Conservation (phyloP, 768 basidiomycete species). For the Crucibulum laeve region DNA sequence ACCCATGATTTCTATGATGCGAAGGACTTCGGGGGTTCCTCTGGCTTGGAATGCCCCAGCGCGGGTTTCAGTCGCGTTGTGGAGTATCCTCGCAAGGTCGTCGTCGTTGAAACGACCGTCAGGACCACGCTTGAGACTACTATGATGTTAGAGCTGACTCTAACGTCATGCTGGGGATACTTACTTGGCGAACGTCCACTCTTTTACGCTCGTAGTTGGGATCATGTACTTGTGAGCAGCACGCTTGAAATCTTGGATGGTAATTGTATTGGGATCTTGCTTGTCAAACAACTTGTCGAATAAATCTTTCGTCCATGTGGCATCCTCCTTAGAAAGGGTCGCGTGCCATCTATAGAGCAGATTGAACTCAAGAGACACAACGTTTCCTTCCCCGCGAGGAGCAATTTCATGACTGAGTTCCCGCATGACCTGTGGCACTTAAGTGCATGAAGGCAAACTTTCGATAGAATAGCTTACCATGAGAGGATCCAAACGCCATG, state of each 20-base stretch:
- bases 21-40: conserved; percentile 63
- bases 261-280: conserved; percentile 33
- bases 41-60: conserved; percentile 67
- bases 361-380: conserved; percentile 75
- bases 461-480: conserved; percentile 30
- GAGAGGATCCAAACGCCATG: conserved; percentile 70
- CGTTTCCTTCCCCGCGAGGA: conserved; percentile 71
- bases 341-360: conserved; percentile 65
- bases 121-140: conserved; percentile 43
- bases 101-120: conserved; percentile 58
- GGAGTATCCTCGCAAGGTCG: conserved; percentile 59
- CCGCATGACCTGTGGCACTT: conserved; percentile 40
- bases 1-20: conserved; percentile 63
- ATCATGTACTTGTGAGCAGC: conserved; percentile 24
- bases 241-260: conserved; percentile 30
- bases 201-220: conserved; percentile 28
- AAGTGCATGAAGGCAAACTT: background rate
- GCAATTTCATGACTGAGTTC: conserved; percentile 45
- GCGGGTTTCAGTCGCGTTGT: conserved; percentile 51
- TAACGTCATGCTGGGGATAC: conserved; percentile 7
- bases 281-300: conserved; percentile 41
- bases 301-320: conserved; percentile 45
- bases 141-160: background rate
- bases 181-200: conserved; percentile 56
- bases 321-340: conserved; percentile 50